phyloP scores from a whole-genome alignment of 805 yeast species.

The Kodamaea laetipori region DNA sequence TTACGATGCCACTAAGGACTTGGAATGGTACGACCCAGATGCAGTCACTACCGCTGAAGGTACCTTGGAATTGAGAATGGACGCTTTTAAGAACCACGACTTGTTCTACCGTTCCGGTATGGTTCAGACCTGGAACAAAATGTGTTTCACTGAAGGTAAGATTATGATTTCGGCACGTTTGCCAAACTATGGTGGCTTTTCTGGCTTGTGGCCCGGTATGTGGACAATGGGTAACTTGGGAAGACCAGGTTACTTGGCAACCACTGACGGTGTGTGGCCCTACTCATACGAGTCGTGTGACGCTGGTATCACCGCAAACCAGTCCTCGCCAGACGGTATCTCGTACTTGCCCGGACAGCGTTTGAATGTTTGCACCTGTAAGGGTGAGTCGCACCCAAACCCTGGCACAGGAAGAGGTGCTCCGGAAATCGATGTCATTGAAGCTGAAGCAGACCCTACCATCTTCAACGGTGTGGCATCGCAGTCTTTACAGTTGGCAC shows the following conservation, averaged over 20 bases:
- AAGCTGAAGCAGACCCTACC: constrained; percentile 72
- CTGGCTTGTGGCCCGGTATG: constrained; percentile 95
- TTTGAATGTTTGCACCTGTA: constrained; percentile 75
- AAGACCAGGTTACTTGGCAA: constrained; percentile 84
- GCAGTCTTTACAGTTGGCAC: constrained; percentile 91
- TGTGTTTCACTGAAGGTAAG: constrained; percentile 85
- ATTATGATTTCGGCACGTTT: constrained; percentile 74
- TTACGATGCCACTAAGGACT: constrained; percentile 84
- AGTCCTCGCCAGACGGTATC: constrained; percentile 86
- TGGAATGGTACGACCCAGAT: constrained; percentile 96
- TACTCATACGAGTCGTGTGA: constrained; percentile 85
- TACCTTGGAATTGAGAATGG: constrained; percentile 66
- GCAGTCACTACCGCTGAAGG: constrained; percentile 80
- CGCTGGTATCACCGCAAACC: constrained; percentile 93
- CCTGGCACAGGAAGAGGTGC: constrained; percentile 90
- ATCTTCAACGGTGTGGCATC: constrained; percentile 70
- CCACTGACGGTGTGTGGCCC: constrained; percentile 96
- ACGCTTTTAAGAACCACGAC: constrained; percentile 79
- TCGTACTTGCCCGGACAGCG: constrained; percentile 85
- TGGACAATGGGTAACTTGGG: constrained; percentile 95
- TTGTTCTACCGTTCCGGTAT: constrained; percentile 85
- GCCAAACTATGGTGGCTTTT: constrained; percentile 75
- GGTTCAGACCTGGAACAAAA: constrained; percentile 89
- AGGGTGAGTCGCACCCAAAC: constrained; percentile 83
- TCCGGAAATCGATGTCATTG: constrained; percentile 91